phyloP scores from a whole-genome alignment of 257 asterid species.

The Solanum virginianum region DNA sequence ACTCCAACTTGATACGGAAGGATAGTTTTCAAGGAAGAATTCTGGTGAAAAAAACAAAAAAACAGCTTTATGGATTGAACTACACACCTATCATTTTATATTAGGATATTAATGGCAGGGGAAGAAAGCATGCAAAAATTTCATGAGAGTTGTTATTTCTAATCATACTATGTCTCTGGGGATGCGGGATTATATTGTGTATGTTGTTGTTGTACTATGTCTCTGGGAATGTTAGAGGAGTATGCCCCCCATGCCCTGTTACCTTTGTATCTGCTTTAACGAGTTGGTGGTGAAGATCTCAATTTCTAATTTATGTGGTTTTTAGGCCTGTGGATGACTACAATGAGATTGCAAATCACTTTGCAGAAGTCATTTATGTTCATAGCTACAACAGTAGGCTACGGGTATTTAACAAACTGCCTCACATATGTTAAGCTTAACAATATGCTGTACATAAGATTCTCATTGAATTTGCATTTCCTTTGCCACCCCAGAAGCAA shows the following conservation, averaged over 20 bases:
- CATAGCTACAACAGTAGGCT: slow-evolving; percentile 63
- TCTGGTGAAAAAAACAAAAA: background rate
- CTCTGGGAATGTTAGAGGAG: background rate
- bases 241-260: background rate
- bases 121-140: background rate
- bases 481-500: slow-evolving; percentile 26
- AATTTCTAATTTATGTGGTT: slow-evolving; percentile 4
- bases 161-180: background rate
- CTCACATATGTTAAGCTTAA: background rate
- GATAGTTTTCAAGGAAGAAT: background rate
- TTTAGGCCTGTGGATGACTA: slow-evolving; percentile 70
- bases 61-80: background rate
- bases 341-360: slow-evolving; percentile 75
- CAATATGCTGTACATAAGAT: background rate
- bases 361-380: slow-evolving; percentile 73
- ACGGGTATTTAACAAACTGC: slow-evolving; percentile 35
- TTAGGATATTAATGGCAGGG: background rate
- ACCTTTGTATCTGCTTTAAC: background rate
- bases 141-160: background rate
- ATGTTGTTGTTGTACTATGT: background rate
- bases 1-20: background rate
- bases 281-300: background rate
- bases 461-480: background rate
- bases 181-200: background rate
- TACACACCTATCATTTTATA: background rate